A percentile compares a stretch with the other conserved stretches of the same genome.
phyloP scores from a whole-genome alignment of 2,329 filamentous ascomycete genomes.

The Calonectria crousiana region DNA sequence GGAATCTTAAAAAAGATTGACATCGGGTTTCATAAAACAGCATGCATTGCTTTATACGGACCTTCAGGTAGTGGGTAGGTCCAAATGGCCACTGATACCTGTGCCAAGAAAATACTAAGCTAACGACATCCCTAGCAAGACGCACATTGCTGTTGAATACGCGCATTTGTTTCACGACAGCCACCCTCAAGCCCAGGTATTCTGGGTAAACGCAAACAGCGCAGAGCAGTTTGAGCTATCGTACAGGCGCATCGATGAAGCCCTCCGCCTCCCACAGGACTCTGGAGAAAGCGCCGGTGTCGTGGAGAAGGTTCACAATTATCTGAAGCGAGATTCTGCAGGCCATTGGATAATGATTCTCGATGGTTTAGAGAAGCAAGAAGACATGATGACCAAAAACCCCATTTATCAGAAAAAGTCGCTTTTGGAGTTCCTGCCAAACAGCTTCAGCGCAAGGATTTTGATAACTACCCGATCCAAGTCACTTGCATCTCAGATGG shows the following conservation, averaged over 20 bases:
- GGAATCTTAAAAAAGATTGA: not conserved
- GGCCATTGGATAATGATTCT: slow-evolving; percentile 24
- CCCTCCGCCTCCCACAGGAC: slow-evolving; percentile 1
- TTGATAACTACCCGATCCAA: slow-evolving; percentile 13
- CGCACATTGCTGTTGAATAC: slow-evolving; percentile 25
- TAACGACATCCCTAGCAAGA: not conserved
- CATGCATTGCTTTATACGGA: not conserved
- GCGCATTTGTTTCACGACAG: not conserved
- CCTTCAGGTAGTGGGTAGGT: slow-evolving; percentile 6
- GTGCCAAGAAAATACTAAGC: not conserved
- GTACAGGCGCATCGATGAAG: slow-evolving; percentile 12
- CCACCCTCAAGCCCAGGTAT: slow-evolving; percentile 2
- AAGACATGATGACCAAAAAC: not conserved
- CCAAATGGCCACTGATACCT: not conserved
- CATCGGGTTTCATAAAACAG: not conserved
- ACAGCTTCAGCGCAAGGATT: not conserved
- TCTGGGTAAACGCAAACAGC: slow-evolving; percentile 22
- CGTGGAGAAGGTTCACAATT: not conserved
- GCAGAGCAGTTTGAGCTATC: slow-evolving; percentile 21
- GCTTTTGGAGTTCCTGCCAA: slow-evolving; percentile 15
- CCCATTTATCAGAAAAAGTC: slow-evolving; percentile 1
- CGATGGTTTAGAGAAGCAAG: slow-evolving; percentile 17
- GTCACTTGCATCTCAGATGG: not conserved
- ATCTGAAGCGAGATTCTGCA: slow-evolving; percentile 6
- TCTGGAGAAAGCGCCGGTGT: not conserved